phyloP scores from a whole-genome alignment of 108 stramenopile genomes.

The Mediolabrus comicus region DNA sequence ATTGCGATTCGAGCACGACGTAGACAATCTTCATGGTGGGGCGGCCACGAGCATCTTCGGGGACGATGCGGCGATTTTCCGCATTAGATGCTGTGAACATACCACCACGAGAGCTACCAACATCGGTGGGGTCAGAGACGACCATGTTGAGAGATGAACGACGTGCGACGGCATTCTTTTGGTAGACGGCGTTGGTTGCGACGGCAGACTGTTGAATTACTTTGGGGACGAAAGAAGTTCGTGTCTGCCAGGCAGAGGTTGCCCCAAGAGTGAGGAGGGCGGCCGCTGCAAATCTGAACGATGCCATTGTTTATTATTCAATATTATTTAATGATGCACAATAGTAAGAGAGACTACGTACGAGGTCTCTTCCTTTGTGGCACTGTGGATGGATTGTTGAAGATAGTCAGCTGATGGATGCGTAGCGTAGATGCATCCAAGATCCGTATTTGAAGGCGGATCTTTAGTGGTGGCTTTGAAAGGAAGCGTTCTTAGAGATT shows the following conservation, averaged over 20 bases:
- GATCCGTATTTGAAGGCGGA: constrained; percentile 18
- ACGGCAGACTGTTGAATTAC: constrained; percentile 41
- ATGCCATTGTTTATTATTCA: constrained; percentile 47
- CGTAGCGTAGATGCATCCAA: background rate
- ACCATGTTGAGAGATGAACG: constrained; percentile 64
- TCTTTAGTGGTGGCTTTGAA: constrained; percentile 3
- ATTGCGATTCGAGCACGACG: constrained; percentile 96
- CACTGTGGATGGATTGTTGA: background rate
- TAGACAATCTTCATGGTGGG: constrained; percentile 93
- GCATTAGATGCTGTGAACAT: constrained; percentile 89
- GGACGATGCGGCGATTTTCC: constrained; percentile 87
- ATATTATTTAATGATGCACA: too few species aligned
- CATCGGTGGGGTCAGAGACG: constrained; percentile 65
- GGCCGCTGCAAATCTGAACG: constrained; percentile 75
- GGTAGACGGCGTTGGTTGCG: constrained; percentile 43
- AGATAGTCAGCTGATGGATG: background rate
- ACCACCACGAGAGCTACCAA: constrained; percentile 51
- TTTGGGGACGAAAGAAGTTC: constrained; percentile 18
- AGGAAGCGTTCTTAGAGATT: background rate
- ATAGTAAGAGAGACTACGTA: too few species aligned
- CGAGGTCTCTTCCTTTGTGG: background rate
- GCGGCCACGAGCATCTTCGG: constrained; percentile 73
- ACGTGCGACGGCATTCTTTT: constrained; percentile 10
- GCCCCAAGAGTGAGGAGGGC: constrained; percentile 69
- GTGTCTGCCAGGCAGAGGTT: constrained; percentile 56